Evolutionary conservation across 176 grass and related monocot genomes (phyloP), one percentile per base, ranked within the genome.

Genomic region (Poa pratensis): DNA sequence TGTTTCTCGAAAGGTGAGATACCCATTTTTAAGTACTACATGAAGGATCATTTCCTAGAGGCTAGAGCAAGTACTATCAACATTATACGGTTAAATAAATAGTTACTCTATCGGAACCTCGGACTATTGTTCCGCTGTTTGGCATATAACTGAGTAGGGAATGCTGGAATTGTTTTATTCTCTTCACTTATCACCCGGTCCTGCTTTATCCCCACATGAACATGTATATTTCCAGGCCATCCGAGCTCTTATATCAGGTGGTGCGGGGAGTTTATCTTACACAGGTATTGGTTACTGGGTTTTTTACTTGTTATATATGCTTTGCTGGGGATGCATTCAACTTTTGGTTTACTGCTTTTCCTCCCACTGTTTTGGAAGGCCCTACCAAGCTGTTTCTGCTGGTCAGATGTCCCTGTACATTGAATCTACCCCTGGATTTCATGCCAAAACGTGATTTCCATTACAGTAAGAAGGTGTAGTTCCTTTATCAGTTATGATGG

Each of bases 311-410:
- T 18, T 84, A 43, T 84, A 32, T 84, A 43, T 67, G 49, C 69
- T 84, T 73, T 17, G 50, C 75, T 88, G 65, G 64, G 30, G 10
- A 48, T 23, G 53, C 20, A 19, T 58, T 57, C 7, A 27, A 71
- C 32, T 37, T 63, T 73, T 72, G 71, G 58, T 70, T 88, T 80
- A 78, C 20, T 17, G 22, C 6, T 81, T 79, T 75, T 69, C 45
- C 24, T 73, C 63, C 39, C 48, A 79, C 83, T 85, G 26, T 73
- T 76, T 53, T 72, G 82, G 13, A 88, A 97, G 95, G 89, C 48
- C 91, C 91, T 73, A 91, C 87, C 64, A 97, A 97, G 77, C 65
- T 93, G 80, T 97, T 97, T 93, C 86, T 97, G 30, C 73, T 97
- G 32, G 60, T 95, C 69, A 97, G 86, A 91, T 89, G 92, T 72